phyloP scores from a whole-genome alignment of 495 filamentous ascomycete genomes.

The Neurospora sp. region DNA sequence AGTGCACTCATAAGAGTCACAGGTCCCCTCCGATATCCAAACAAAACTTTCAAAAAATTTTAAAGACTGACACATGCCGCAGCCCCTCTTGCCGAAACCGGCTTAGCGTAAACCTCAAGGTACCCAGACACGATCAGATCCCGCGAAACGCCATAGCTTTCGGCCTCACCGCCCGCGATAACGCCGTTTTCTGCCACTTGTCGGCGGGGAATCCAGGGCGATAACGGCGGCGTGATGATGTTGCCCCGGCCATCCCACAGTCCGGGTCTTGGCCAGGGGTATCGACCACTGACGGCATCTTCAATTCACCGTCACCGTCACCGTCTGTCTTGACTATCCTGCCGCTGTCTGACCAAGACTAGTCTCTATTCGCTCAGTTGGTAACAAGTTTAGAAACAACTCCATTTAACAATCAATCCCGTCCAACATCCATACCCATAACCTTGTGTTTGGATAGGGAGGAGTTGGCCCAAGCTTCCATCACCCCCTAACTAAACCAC shows the following conservation, averaged over 20 bases:
- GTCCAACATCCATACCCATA: background rate
- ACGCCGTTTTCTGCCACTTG: conserved; percentile 23
- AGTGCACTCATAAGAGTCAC: background rate
- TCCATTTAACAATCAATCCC: background rate
- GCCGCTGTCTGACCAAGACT: background rate
- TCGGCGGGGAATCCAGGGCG: conserved; percentile 13
- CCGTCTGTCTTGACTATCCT: background rate
- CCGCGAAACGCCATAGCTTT: conserved; percentile 10
- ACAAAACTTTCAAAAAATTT: conserved; percentile 3
- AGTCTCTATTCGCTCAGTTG: background rate
- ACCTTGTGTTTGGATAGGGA: background rate
- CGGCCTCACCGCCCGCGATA: conserved; percentile 17
- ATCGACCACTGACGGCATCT: background rate
- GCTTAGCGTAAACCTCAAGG: background rate
- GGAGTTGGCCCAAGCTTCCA: background rate
- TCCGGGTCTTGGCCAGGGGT: background rate
- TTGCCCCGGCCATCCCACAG: background rate
- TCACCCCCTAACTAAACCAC: background rate
- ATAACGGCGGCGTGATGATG: conserved; percentile 13
- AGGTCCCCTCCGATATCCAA: background rate
- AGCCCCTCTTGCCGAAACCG: background rate
- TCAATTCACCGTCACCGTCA: background rate
- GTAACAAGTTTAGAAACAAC: background rate
- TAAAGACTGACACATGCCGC: background rate
- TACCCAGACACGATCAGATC: conserved; percentile 6